Conservation (phyloP, 306 rosid species). For the Fragaria nilgerrensis region DNA sequence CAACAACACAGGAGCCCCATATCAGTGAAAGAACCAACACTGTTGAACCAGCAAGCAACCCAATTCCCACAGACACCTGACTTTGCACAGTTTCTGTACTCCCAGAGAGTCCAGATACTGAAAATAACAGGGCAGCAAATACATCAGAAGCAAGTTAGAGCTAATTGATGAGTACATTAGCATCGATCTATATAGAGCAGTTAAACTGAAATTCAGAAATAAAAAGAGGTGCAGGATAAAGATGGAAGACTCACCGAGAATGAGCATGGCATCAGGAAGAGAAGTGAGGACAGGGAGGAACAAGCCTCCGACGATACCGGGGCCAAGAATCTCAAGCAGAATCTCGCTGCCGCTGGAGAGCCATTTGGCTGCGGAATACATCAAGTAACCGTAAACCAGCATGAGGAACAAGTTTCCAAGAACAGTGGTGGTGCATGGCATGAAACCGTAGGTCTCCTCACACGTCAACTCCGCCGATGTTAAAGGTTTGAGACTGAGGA, state of each 20-base stretch:
- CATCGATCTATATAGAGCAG: background rate
- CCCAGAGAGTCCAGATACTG: slow-evolving; percentile 70
- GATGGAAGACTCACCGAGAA: slow-evolving; percentile 35
- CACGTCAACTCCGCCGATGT: slow-evolving; percentile 39
- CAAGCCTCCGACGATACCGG: slow-evolving; percentile 85
- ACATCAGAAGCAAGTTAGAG: slow-evolving; percentile 1
- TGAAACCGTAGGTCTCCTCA: slow-evolving; percentile 76
- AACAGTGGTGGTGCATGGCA: slow-evolving; percentile 57
- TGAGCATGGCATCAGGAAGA: slow-evolving; percentile 53
- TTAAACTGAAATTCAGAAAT: background rate
- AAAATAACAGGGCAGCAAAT: background rate
- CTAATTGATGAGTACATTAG: background rate
- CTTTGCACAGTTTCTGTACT: slow-evolving; percentile 53
- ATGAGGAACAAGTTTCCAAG: slow-evolving; percentile 65
- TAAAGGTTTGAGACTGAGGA: slow-evolving; percentile 2
- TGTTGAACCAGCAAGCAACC: slow-evolving; percentile 66
- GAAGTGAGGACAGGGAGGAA: slow-evolving; percentile 73
- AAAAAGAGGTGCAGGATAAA: too few relatives aligned
- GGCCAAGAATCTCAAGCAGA: slow-evolving; percentile 84
- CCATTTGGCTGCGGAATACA: slow-evolving; percentile 67
- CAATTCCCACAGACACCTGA: slow-evolving; percentile 72
- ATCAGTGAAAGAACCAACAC: slow-evolving; percentile 62
- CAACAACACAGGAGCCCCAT: slow-evolving; percentile 66
- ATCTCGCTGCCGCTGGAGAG: slow-evolving; percentile 84
- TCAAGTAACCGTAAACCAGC: slow-evolving; percentile 59